Percentiles rank a stretch among this genome's conserved stretches.
Evolutionary conservation across 108 stramenopile species (phyloP).

Genomic region (Conticribra weissflogii): DNA sequence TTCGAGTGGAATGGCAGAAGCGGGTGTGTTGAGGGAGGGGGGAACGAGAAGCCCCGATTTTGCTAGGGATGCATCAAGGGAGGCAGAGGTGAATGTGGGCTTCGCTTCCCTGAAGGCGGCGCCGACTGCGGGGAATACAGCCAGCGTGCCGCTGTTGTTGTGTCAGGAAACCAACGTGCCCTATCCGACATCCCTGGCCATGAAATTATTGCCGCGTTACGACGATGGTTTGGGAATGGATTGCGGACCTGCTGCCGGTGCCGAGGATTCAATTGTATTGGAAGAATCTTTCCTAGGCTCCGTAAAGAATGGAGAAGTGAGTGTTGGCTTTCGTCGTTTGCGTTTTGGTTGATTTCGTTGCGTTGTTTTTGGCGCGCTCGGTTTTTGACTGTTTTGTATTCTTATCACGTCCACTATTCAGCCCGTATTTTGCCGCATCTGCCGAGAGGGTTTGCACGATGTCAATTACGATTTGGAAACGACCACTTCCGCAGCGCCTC

Average conservation of each 20-base stretch:
- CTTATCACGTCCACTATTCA: constrained; percentile 17
- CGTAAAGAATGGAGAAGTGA: constrained; percentile 53
- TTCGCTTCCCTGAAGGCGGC: no score
- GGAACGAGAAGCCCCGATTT: not conserved
- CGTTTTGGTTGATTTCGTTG: not conserved
- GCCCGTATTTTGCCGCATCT: constrained; percentile 90
- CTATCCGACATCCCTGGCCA: constrained; percentile 69
- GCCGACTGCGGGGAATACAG: no score
- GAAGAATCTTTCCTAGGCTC: constrained; percentile 11
- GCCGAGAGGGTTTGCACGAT: constrained; percentile 89
- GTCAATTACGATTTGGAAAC: constrained; percentile 54
- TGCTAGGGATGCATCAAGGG: no score
- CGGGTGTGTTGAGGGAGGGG: no score
- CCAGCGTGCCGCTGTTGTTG: not conserved
- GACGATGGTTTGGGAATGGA: constrained; percentile 69
- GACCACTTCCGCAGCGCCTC: constrained; percentile 17
- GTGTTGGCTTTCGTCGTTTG: not conserved
- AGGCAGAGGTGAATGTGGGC: no score
- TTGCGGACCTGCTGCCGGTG: constrained; percentile 38
- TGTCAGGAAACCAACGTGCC: constrained; percentile 31
- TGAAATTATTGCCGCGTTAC: constrained; percentile 74
- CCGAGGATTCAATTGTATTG: constrained; percentile 17
- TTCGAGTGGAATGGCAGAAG: no score
- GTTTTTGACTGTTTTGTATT: no score
- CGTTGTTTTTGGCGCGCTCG: not conserved